phyloP scores from a whole-genome alignment of 1,139 yeast species.

The Williopsis jadinii region DNA sequence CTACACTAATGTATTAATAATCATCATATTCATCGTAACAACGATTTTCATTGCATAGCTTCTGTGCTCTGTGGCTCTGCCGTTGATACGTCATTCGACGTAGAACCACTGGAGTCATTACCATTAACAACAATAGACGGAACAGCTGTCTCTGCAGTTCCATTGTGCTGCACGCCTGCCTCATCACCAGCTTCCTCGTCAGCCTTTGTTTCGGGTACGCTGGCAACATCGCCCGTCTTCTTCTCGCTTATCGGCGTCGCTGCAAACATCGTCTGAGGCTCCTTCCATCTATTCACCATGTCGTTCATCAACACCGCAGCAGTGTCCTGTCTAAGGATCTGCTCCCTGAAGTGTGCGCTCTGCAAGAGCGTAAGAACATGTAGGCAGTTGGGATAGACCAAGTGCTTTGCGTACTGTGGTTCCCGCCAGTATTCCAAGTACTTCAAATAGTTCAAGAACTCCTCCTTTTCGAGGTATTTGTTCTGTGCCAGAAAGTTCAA shows the following conservation, averaged over 20 bases:
- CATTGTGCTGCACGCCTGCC: too few relatives aligned
- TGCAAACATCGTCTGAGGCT: constrained; percentile 22
- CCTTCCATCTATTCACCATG: constrained; percentile 70
- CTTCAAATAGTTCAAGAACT: constrained; percentile 52
- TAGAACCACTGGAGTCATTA: too few relatives aligned
- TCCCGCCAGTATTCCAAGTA: constrained; percentile 65
- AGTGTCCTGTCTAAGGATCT: constrained; percentile 49
- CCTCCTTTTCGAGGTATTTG: constrained; percentile 45
- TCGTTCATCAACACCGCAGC: constrained; percentile 61
- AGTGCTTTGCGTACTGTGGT: constrained; percentile 56
- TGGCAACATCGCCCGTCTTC: not conserved
- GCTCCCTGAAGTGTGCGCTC: constrained; percentile 47
- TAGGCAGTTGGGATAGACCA: constrained; percentile 68
- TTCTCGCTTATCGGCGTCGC: constrained; percentile 13
- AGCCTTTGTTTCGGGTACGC: not conserved
- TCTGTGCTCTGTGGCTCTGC: constrained; percentile 1
- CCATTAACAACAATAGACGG: too few relatives aligned
- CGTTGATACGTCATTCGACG: too few relatives aligned
- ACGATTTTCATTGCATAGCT: not conserved
- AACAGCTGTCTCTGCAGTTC: too few relatives aligned
- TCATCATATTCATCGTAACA: not conserved
- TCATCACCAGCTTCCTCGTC: not conserved
- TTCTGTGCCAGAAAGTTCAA: constrained; percentile 60
- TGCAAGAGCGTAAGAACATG: constrained; percentile 53
- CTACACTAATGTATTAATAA: too few relatives aligned